A percentile compares a stretch with the other conserved stretches of the same genome.
phyloP scores from a whole-genome alignment of 2,329 filamentous ascomycete species.

The Neurospora crassa region DNA sequence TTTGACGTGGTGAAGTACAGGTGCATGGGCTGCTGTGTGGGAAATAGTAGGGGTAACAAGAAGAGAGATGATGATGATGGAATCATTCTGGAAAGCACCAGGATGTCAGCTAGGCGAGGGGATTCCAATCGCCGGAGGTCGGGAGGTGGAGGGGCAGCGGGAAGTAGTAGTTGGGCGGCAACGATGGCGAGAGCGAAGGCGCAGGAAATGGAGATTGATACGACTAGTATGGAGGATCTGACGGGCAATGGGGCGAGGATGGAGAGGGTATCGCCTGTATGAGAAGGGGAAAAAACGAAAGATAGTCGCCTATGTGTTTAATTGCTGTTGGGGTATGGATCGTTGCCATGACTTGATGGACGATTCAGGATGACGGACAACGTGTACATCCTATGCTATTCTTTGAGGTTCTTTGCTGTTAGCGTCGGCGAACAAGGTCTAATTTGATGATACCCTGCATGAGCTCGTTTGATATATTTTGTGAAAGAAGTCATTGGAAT shows the following conservation, averaged over 20 bases:
- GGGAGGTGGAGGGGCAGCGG: neutral
- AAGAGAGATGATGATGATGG: neutral
- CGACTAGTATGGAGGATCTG: conserved; percentile 42
- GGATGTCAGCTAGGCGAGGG: conserved; percentile 14
- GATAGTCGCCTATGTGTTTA: neutral
- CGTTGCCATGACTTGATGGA: neutral
- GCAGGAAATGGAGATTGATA: conserved; percentile 31
- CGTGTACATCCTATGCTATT: neutral
- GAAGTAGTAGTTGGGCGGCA: conserved; percentile 4
- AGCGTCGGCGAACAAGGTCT: neutral
- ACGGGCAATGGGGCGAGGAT: conserved; percentile 25
- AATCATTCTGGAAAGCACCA: conserved; percentile 11
- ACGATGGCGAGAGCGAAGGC: conserved; percentile 18
- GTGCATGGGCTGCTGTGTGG: neutral
- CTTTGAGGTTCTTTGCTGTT: neutral
- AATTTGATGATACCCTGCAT: neutral
- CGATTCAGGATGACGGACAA: neutral
- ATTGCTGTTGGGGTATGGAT: neutral
- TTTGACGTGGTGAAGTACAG: conserved; percentile 11
- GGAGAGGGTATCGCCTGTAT: conserved; percentile 18
- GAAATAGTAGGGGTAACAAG: neutral
- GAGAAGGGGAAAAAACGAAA: neutral
- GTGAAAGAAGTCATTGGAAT: neutral
- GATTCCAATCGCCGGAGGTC: conserved; percentile 1
- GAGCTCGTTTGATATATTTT: neutral